Percentiles rank a stretch among this genome's conserved stretches.
Evolutionary conservation across 2,329 filamentous ascomycete genomes (phyloP).

Genomic region (Colletotrichum endophyticum): DNA sequence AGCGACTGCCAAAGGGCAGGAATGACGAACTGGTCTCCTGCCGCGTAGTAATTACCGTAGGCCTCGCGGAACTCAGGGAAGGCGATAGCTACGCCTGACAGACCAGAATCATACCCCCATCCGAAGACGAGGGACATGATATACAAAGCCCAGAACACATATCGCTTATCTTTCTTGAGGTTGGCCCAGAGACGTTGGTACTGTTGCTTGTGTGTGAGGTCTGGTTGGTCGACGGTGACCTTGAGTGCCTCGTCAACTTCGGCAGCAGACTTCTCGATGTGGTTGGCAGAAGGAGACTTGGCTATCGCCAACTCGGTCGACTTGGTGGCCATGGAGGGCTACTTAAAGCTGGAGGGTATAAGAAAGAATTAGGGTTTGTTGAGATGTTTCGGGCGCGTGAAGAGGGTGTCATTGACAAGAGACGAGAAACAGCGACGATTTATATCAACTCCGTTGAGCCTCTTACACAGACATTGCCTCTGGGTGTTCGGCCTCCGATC

Average conservation of each 20-base stretch:
- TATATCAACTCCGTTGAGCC: not conserved
- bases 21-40: conserved; percentile 34
- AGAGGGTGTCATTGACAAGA: not conserved
- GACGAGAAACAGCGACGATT: not conserved
- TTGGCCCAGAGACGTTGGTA: conserved; percentile 31
- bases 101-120: conserved; percentile 39
- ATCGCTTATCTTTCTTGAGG: conserved; percentile 30
- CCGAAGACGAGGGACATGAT: conserved; percentile 37
- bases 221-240: not conserved
- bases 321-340: not conserved
- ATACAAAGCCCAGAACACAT: conserved; percentile 31
- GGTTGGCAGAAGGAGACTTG: not conserved
- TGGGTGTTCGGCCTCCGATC: not conserved
- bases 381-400: not conserved
- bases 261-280: not conserved
- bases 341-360: not conserved
- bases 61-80: conserved; percentile 37
- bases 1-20: conserved; percentile 40
- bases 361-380: not conserved
- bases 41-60: conserved; percentile 35
- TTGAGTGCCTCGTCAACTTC: not conserved
- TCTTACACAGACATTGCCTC: not conserved
- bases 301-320: not conserved
- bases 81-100: conserved; percentile 38
- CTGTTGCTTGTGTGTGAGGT: conserved; percentile 29